A percentile compares a stretch with the other conserved stretches of the same genome.
Conservation (phyloP, 305 asterid genomes). For the Fraxinus dipetala region DNA sequence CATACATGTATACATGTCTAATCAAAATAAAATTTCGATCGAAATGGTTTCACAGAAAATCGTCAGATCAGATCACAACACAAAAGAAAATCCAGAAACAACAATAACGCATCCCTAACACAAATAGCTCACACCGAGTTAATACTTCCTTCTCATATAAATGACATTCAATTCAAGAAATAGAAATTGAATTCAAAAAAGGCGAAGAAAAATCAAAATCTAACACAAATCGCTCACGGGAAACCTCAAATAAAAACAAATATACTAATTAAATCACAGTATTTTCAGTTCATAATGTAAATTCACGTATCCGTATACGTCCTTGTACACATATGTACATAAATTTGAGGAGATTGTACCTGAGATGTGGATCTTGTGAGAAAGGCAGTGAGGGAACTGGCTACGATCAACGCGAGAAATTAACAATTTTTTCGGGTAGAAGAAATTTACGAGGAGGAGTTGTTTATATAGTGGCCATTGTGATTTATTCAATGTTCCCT, state of each 20-base stretch:
- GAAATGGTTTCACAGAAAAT: not conserved
- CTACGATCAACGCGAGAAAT: slow-evolving; percentile 33
- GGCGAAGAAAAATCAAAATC: not conserved
- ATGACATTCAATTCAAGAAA: not conserved
- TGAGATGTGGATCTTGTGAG: not conserved
- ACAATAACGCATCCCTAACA: not conserved
- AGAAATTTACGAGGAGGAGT: slow-evolving; percentile 24
- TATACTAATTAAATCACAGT: not conserved
- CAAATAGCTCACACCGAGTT: not conserved
- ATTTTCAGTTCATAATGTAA: not conserved
- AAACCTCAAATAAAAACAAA: not conserved
- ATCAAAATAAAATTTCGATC: not conserved
- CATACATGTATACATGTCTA: not conserved
- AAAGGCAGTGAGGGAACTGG: slow-evolving; percentile 23
- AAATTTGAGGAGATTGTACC: not conserved
- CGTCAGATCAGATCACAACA: not conserved
- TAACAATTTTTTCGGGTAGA: slow-evolving; percentile 21
- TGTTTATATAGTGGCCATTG: slow-evolving; percentile 27
- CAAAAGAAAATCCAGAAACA: not conserved
- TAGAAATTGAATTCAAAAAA: not conserved
- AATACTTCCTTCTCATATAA: not conserved
- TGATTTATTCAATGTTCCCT: not conserved
- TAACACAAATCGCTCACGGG: not conserved
- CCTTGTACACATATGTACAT: not conserved
- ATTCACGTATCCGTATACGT: not conserved